Evolutionary conservation across 768 basidiomycete species (phyloP).

Genomic region (Mycena rebaudengoi): DNA sequence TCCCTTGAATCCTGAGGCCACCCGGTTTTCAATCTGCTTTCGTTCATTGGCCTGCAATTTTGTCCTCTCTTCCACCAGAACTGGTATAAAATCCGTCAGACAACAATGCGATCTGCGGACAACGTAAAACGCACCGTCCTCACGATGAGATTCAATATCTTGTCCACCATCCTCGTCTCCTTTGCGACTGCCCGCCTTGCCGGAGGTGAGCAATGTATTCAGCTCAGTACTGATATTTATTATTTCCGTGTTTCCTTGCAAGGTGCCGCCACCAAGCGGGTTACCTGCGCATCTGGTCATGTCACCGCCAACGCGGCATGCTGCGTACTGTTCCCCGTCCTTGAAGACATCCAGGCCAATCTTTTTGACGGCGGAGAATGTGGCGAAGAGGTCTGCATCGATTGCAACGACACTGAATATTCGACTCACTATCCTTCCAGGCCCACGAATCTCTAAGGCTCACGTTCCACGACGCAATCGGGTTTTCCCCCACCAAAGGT

Average conservation of each 20-base stretch:
- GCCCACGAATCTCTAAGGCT: constrained; percentile 12
- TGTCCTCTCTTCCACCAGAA: no score
- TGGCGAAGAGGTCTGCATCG: constrained; percentile 41
- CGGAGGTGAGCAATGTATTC: neutral
- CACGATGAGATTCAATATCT: neutral
- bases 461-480: constrained; percentile 33
- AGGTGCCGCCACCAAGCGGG: constrained; percentile 32
- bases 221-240: neutral
- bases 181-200: constrained; percentile 1
- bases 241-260: neutral
- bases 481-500: constrained; percentile 26
- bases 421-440: neutral
- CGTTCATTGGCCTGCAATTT: neutral
- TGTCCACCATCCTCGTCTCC: neutral
- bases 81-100: no score
- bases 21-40: neutral
- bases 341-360: constrained; percentile 48
- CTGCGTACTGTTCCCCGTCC: constrained; percentile 49
- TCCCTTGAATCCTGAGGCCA: neutral
- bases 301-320: constrained; percentile 43
- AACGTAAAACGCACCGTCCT: neutral
- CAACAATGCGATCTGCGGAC: no score
- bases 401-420: neutral
- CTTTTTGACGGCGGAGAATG: constrained; percentile 46
- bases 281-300: constrained; percentile 35